A percentile compares a stretch with the other conserved stretches of the same genome.
Conservation (phyloP, 2,329 filamentous ascomycete species). For the Celoporthe dispersa region DNA sequence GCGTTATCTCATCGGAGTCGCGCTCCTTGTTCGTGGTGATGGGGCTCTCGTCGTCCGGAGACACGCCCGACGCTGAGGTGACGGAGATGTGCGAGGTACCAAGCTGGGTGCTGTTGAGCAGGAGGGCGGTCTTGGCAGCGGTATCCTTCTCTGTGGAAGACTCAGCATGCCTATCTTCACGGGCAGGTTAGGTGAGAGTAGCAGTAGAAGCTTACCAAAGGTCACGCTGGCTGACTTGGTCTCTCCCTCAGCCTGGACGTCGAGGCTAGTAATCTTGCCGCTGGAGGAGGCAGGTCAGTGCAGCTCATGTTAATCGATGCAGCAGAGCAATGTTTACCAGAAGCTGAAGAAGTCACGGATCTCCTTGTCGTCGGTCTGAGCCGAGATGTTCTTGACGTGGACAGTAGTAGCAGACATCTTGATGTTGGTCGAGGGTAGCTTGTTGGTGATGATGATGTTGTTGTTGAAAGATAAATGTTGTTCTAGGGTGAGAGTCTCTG, state of each 20-base stretch:
- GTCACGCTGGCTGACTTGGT: constrained; percentile 87
- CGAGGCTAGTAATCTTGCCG: constrained; percentile 87
- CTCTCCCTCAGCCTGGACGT: constrained; percentile 70
- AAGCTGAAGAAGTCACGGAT: constrained; percentile 98
- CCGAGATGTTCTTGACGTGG: constrained; percentile 86
- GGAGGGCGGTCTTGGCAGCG: constrained; percentile 93
- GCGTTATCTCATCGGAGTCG: constrained; percentile 73
- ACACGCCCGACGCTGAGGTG: constrained; percentile 67
- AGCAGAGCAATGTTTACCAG: constrained; percentile 59
- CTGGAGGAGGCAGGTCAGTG: constrained; percentile 48
- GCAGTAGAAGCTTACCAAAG: constrained; percentile 52
- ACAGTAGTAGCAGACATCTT: constrained; percentile 70
- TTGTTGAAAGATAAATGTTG: not conserved
- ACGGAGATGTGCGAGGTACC: constrained; percentile 83
- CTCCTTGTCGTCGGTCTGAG: constrained; percentile 83
- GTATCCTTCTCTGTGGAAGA: constrained; percentile 78
- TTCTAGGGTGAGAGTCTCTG: not conserved
- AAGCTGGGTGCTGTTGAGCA: constrained; percentile 96
- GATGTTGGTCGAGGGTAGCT: constrained; percentile 24
- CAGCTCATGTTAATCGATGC: not conserved
- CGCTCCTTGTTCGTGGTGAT: constrained; percentile 60
- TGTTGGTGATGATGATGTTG: not conserved
- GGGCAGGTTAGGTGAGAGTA: not conserved
- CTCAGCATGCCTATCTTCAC: not conserved
- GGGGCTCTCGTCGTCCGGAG: constrained; percentile 59